A percentile compares a stretch with the other conserved stretches of the same genome.
These are phyloP conservation scores for Hymenoscyphus scutula DNA, from an alignment of 2,329 filamentous ascomycete species.

Conservation along the genomic window DNA sequence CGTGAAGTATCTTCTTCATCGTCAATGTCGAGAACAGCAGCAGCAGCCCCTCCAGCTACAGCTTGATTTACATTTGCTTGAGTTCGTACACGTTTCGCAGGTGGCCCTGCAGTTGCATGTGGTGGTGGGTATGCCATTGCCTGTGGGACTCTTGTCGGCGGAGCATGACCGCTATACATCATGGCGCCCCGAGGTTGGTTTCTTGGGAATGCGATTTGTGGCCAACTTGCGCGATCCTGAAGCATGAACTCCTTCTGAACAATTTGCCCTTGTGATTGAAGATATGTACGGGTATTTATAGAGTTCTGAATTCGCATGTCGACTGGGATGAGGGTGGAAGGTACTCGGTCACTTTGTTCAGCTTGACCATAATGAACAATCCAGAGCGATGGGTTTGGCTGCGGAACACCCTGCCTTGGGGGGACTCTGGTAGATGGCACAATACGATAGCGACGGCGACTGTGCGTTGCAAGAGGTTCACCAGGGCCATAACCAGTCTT, in stretches of 20 bases:
- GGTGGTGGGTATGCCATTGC: conserved; percentile 62
- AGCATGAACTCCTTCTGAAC: conserved; percentile 93
- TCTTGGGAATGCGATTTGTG: conserved; percentile 70
- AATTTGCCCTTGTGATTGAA: conserved; percentile 74
- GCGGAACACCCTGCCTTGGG: conserved; percentile 66
- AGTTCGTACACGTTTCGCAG: conserved; percentile 50
- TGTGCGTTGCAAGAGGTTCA: conserved; percentile 73
- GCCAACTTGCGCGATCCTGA: conserved; percentile 86
- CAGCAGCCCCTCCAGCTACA: conserved; percentile 19
- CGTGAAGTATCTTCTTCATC: conserved; percentile 87
- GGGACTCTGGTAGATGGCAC: conserved; percentile 58
- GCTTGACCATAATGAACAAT: conserved; percentile 85
- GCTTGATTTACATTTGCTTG: conserved; percentile 24
- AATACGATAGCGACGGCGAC: conserved; percentile 83
- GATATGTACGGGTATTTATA: conserved; percentile 62
- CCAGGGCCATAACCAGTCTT: conserved; percentile 75
- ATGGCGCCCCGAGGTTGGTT: conserved; percentile 41
- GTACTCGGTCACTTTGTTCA: conserved; percentile 71
- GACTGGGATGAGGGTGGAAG: conserved; percentile 63
- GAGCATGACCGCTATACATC: conserved; percentile 30
- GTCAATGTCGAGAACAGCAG: conserved; percentile 49
- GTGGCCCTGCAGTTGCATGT: conserved; percentile 43
- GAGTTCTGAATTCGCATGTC: conserved; percentile 58
- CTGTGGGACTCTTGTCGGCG: conserved; percentile 42
- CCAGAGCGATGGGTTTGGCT: conserved; percentile 80